Evolutionary conservation across 306 rosid genomes (phyloP).

Genomic region (Trifolium dubium): DNA sequence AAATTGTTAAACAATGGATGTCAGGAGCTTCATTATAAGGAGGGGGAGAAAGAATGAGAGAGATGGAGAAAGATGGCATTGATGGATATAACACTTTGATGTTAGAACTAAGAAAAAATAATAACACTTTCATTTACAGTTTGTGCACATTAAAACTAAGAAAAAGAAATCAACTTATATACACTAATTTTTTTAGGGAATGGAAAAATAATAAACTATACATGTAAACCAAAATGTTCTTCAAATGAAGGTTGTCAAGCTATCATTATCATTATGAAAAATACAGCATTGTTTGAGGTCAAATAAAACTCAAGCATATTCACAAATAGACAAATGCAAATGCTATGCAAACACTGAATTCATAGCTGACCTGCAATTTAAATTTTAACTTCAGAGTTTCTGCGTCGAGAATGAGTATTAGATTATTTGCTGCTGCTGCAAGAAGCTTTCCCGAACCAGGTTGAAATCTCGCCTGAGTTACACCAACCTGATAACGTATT

Average conservation of each 20-base stretch:
- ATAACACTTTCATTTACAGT: no score
- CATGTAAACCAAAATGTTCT: no score
- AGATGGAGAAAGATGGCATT: conserved; percentile 13
- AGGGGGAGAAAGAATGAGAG: background rate
- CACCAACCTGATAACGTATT: conserved; percentile 68
- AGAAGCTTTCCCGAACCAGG: conserved; percentile 72
- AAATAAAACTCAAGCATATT: conserved; percentile 19
- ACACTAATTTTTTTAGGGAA: background rate
- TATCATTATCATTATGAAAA: background rate
- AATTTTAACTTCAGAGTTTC: conserved; percentile 60
- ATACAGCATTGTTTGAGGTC: background rate
- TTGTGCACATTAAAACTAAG: conserved; percentile 2
- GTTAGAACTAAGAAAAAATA: no score
- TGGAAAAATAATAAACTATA: background rate
- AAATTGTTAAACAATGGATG: conserved; percentile 17
- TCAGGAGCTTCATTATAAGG: background rate
- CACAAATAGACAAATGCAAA: background rate
- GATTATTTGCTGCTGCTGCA: conserved; percentile 67
- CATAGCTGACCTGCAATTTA: conserved; percentile 61
- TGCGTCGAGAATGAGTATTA: conserved; percentile 62
- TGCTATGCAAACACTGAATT: conserved; percentile 16
- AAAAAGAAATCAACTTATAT: conserved; percentile 1
- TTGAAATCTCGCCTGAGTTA: conserved; percentile 78
- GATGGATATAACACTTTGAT: background rate
- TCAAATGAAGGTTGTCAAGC: background rate